These are phyloP conservation scores for Leucosporidium scottii DNA, from an alignment of 768 basidiomycete genomes.

Conservation along the genomic window DNA sequence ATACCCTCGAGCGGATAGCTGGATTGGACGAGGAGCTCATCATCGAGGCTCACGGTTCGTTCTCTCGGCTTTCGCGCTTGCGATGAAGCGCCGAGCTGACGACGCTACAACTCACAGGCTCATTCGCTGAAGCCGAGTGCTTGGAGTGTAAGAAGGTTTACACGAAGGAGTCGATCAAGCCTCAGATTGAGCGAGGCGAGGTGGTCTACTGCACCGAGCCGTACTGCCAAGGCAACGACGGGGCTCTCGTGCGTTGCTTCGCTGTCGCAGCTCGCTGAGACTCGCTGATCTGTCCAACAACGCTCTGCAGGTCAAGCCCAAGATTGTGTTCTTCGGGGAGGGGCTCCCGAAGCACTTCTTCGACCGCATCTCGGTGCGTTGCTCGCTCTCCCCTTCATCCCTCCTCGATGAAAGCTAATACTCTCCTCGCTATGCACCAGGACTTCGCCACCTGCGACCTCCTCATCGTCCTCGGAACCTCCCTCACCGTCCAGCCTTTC, in stretches of 20 bases:
- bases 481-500: slow-evolving; percentile 64
- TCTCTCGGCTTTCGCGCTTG: not conserved
- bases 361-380: slow-evolving; percentile 47
- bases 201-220: slow-evolving; percentile 58
- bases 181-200: slow-evolving; percentile 54
- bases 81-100: not conserved
- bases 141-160: slow-evolving; percentile 61
- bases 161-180: slow-evolving; percentile 62
- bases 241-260: slow-evolving; percentile 9
- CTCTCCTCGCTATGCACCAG: slow-evolving; percentile 10
- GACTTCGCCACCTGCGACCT: slow-evolving; percentile 65
- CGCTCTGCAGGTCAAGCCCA: slow-evolving; percentile 45
- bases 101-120: slow-evolving; percentile 44
- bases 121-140: slow-evolving; percentile 80
- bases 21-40: slow-evolving; percentile 67
- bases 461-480: slow-evolving; percentile 84
- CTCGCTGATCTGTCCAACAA: slow-evolving; percentile 64
- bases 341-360: slow-evolving; percentile 65
- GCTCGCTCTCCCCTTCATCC: not conserved
- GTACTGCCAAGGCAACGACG: slow-evolving; percentile 22
- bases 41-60: slow-evolving; percentile 77
- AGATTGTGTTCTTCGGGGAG: slow-evolving; percentile 47
- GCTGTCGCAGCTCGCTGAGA: slow-evolving; percentile 56
- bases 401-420: not conserved
- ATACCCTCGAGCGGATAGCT: slow-evolving; percentile 79